Evolutionary conservation across 176 grass and related monocot genomes (phyloP).

Genomic region (Eragrostis nindensis): DNA sequence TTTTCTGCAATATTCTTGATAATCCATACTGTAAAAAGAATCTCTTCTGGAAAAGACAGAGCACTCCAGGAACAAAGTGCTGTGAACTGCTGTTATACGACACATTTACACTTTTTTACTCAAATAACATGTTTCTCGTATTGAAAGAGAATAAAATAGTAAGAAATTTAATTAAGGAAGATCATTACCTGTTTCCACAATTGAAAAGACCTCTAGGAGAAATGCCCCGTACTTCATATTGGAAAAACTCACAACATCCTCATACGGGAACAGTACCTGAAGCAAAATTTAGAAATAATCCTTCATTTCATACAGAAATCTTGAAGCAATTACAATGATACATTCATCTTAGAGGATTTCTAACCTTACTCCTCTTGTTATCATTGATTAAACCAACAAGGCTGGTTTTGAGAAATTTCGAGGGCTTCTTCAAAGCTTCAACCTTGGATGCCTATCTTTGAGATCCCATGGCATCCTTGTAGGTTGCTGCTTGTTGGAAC

Average conservation of each 20-base stretch:
- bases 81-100: not conserved
- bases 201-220: constrained; percentile 95
- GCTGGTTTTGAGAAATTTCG: constrained; percentile 84
- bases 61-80: not conserved
- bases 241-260: constrained; percentile 96
- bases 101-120: not conserved
- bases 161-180: constrained; percentile 31
- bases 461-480: constrained; percentile 50
- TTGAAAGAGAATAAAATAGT: not conserved
- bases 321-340: constrained; percentile 2
- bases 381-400: constrained; percentile 91
- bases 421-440: constrained; percentile 72
- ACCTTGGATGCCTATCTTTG: constrained; percentile 60
- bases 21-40: not conserved
- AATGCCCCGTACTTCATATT: constrained; percentile 76
- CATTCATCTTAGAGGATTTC: constrained; percentile 31
- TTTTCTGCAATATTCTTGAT: not conserved
- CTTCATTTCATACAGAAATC: constrained; percentile 37
- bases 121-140: constrained; percentile 24
- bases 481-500: constrained; percentile 48
- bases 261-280: constrained; percentile 83
- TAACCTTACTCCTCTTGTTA: constrained; percentile 90
- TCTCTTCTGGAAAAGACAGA: not conserved
- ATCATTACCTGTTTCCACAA: constrained; percentile 93
- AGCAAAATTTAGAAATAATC: constrained; percentile 50